Base-by-base conservation (phyloP, 805 yeast species). In the Myxozyma melibiosi region DNA sequence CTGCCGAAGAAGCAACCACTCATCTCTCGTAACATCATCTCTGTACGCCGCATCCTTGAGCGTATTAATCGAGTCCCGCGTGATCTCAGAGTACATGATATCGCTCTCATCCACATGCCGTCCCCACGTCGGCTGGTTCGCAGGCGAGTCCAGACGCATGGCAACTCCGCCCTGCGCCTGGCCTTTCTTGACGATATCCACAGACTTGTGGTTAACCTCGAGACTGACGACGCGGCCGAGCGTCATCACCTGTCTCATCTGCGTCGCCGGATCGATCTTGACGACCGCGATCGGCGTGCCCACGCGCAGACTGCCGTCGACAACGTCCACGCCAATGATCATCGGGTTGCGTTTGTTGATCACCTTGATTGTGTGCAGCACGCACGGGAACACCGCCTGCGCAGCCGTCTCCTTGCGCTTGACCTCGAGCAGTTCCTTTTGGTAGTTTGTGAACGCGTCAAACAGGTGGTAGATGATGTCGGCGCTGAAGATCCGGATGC, bases 81-180 rank as follows among this genome's bases (percentile, higher is more conserved):
- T 71, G 63, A 94, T 82, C 76, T 87, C 79, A n/a, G 99, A 92
- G 76, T 91, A 94, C 70, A 94, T 78, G 44, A 82, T 80, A 73
- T 94, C 99, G 57, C 83, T 78, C 75, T 94, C 99, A 73, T 90
- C 96, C 66, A 94, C 95, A 71, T 94, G 99, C 78, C 99, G 89
- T 63, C 99, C 99, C 98, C 98, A 94, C 13, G 89, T 85, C 53
- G 99, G 98, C 76, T 90, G 96, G 64, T 88, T 92, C 8, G 65
- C 52, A 42, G 96, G 87, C 64, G 96, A 91, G 55, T 94, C 99
- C 69, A 94, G 80, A 79, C 99, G 85, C 87, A 94, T 88, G 62
- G 99, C 99, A 63, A 92, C 98, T 82, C 99, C 99, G 27, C 96
- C 97, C 66, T 87, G 82, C 11, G 98, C 89, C 75, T 88, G 96